Conservation (phyloP, 2,329 filamentous ascomycete species). For the Clonostachys sp. region DNA sequence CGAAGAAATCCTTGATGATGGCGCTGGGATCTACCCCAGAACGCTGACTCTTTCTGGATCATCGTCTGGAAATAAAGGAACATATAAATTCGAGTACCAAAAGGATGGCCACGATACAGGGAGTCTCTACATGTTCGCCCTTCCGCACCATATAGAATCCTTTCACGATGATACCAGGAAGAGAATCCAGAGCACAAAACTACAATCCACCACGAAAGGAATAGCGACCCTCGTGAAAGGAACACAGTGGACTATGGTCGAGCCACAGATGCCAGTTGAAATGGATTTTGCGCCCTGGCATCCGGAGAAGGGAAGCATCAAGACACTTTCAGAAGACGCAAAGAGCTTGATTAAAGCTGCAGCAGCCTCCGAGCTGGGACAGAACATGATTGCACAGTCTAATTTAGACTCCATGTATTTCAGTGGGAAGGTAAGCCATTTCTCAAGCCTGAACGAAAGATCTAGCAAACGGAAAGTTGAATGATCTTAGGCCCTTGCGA, state of each 20-base stretch:
- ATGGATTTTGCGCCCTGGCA: constrained; percentile 82
- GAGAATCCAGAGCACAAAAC: constrained; percentile 46
- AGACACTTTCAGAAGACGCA: constrained; percentile 43
- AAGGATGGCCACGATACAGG: constrained; percentile 60
- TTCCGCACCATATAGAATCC: constrained; percentile 80
- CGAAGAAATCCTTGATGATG: constrained; percentile 69
- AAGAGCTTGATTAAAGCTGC: constrained; percentile 55
- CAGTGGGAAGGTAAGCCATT: constrained; percentile 65
- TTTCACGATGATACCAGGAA: constrained; percentile 58
- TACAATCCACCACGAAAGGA: constrained; percentile 85
- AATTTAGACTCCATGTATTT: constrained; percentile 89
- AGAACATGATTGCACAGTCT: constrained; percentile 69
- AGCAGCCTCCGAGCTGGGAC: constrained; percentile 68
- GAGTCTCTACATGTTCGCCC: constrained; percentile 74
- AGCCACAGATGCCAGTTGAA: constrained; percentile 63
- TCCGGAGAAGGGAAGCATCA: constrained; percentile 41
- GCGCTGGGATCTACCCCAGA: constrained; percentile 70
- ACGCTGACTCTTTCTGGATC: constrained; percentile 62
- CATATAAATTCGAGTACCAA: constrained; percentile 70
- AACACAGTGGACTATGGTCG: constrained; percentile 73
- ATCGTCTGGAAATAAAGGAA: constrained; percentile 53
- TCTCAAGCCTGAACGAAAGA: not conserved
- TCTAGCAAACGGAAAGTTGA: not conserved
- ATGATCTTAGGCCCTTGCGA: constrained; percentile 56
- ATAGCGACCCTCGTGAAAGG: constrained; percentile 67